Evolutionary conservation across 352 stramenopile species (phyloP).

Genomic region (Phytophthora pluvialis): DNA sequence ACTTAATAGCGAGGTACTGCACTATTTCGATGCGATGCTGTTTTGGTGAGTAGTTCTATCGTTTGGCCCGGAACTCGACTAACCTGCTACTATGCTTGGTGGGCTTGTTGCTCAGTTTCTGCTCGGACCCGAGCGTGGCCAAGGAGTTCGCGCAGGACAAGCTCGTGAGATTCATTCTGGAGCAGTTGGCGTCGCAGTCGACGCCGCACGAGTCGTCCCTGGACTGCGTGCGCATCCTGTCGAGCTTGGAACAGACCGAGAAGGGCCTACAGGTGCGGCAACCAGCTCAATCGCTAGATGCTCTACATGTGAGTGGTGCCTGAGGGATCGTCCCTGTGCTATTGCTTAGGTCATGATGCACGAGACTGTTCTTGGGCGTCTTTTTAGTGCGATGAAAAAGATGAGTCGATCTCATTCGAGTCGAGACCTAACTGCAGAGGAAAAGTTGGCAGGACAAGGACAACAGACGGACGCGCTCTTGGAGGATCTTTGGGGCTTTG

Average conservation of each 20-base stretch:
- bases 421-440: conserved; percentile 23
- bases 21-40: not conserved
- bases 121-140: conserved; percentile 53
- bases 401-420: conserved; percentile 33
- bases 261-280: conserved; percentile 52
- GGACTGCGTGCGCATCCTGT: conserved; percentile 64
- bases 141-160: conserved; percentile 71
- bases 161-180: conserved; percentile 58
- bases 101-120: conserved; percentile 56
- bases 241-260: conserved; percentile 48
- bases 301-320: conserved; percentile 23
- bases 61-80: not conserved
- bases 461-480: conserved; percentile 27
- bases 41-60: not conserved
- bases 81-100: conserved; percentile 6
- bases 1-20: conserved; percentile 79
- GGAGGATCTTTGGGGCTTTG: conserved; percentile 55
- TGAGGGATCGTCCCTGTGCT: conserved; percentile 30
- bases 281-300: conserved; percentile 24
- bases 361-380: conserved; percentile 44
- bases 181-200: conserved; percentile 47
- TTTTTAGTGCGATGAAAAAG: conserved; percentile 64
- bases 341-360: conserved; percentile 51
- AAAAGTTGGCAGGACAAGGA: conserved; percentile 30
- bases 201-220: conserved; percentile 34